phyloP scores from a whole-genome alignment of 805 yeast species.

The Scheffersomyces stipitis region DNA sequence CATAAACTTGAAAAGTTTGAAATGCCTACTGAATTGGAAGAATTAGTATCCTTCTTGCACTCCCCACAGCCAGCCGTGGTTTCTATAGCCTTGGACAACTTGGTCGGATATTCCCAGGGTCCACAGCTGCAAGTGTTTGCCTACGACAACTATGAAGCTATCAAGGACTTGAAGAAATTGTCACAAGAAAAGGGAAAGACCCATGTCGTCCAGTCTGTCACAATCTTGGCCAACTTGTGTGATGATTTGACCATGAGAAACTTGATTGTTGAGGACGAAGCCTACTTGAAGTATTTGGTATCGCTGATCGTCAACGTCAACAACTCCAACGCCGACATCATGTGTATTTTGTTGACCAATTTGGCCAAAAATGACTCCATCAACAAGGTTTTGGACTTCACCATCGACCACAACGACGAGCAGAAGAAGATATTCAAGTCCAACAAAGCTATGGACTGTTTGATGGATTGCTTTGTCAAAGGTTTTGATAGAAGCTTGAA shows the following conservation, averaged over 20 bases:
- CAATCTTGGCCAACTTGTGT: slow-evolving; percentile 81
- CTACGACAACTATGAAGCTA: slow-evolving; percentile 66
- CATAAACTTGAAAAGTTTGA: too few species aligned
- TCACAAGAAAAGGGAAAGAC: slow-evolving; percentile 54
- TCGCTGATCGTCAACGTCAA: slow-evolving; percentile 51
- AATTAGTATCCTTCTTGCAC: slow-evolving; percentile 75
- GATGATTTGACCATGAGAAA: slow-evolving; percentile 65
- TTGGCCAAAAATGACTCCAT: slow-evolving; percentile 76
- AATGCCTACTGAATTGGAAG: slow-evolving; percentile 49
- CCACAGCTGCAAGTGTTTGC: slow-evolving; percentile 64
- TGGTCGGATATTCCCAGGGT: slow-evolving; percentile 80
- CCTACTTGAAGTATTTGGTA: slow-evolving; percentile 50
- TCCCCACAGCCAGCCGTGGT: slow-evolving; percentile 77
- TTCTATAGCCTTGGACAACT: slow-evolving; percentile 79
- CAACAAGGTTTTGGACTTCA: slow-evolving; percentile 47
- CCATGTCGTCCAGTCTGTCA: slow-evolving; percentile 64
- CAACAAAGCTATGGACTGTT: slow-evolving; percentile 63
- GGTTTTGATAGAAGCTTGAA: slow-evolving; percentile 74
- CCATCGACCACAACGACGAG: slow-evolving; percentile 33
- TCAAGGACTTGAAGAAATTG: slow-evolving; percentile 66
- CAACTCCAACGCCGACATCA: slow-evolving; percentile 73
- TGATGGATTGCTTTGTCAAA: slow-evolving; percentile 86
- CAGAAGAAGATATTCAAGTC: slow-evolving; percentile 53
- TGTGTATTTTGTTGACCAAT: slow-evolving; percentile 81
- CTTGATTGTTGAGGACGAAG: slow-evolving; percentile 62